Evolutionary conservation across 2,329 filamentous ascomycete genomes (phyloP).

Genomic region (Aspergillus intermedius): DNA sequence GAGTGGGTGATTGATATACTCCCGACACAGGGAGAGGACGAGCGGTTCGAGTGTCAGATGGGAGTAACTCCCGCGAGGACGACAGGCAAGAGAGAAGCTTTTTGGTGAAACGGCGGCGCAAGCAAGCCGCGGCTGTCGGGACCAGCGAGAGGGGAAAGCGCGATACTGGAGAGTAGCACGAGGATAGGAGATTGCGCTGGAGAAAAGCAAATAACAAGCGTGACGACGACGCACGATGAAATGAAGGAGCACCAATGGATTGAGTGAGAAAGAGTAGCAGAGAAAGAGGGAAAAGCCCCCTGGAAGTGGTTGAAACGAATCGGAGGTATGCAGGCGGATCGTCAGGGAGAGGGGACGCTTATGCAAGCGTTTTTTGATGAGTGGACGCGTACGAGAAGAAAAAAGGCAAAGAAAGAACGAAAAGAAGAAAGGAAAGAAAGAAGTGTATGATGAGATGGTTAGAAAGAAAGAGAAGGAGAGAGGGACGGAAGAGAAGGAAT

Average conservation of each 20-base stretch:
- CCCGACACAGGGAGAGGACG: slow-evolving; percentile 3
- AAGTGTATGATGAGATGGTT: slow-evolving; percentile 5
- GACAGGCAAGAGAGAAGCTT: slow-evolving; percentile 6
- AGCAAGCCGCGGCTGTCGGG: not conserved
- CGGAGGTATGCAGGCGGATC: not conserved
- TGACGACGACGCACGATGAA: too few relatives aligned
- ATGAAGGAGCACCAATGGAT: not conserved
- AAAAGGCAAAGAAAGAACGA: not conserved
- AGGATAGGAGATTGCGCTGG: slow-evolving; percentile 2
- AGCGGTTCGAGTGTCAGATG: not conserved
- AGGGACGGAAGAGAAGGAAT: too few relatives aligned
- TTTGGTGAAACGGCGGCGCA: not conserved
- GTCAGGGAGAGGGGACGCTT: slow-evolving; percentile 6
- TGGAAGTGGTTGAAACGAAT: slow-evolving; percentile 2
- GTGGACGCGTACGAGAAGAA: not conserved
- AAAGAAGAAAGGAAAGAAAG: slow-evolving; percentile 2
- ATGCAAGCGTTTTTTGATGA: not conserved
- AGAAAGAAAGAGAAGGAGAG: slow-evolving; percentile 7
- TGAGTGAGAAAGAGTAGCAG: slow-evolving; percentile 17
- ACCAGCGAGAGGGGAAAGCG: not conserved
- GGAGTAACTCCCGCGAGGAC: slow-evolving; percentile 3
- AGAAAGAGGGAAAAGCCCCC: not conserved
- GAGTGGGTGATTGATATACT: not conserved
- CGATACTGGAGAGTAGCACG: slow-evolving; percentile 5
- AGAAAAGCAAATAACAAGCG: slow-evolving; percentile 1